These are phyloP conservation scores for Allium cepa DNA, from an alignment of 106 monocot genomes.

Conservation along the genomic window DNA sequence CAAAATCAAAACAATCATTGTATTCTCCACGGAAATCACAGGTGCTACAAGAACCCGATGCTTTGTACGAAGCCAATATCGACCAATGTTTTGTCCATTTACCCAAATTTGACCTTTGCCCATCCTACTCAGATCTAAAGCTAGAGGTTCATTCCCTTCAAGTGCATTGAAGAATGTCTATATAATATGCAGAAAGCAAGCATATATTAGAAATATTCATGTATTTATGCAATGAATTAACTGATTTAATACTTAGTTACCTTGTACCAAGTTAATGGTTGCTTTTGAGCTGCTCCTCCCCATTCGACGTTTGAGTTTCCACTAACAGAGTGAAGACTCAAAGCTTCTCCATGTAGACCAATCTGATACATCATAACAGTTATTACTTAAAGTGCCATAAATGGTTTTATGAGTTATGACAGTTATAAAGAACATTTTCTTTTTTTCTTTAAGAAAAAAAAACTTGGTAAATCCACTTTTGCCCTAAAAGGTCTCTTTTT, in stretches of 20 bases:
- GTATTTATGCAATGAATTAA: no score
- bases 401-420: no score
- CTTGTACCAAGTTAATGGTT: conserved; percentile 95
- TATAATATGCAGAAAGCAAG: neutral
- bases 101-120: conserved; percentile 97
- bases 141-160: conserved; percentile 70
- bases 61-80: conserved; percentile 89
- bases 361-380: conserved; percentile 32
- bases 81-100: conserved; percentile 84
- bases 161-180: conserved; percentile 84
- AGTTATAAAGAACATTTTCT: no score
- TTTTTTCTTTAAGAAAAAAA: no score
- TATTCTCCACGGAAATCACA: conserved; percentile 77
- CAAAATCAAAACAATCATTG: no score
- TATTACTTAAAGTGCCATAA: neutral
- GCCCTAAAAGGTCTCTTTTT: conserved; percentile 72
- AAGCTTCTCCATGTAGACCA: conserved; percentile 78
- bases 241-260: conserved; percentile 14
- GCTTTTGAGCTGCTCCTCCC: conserved; percentile 48
- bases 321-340: conserved; percentile 67
- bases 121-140: conserved; percentile 87
- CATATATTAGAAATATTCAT: neutral
- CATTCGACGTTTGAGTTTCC: conserved; percentile 87
- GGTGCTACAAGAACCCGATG: conserved; percentile 41
- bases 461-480: conserved; percentile 86